Conservation (phyloP, 352 stramenopile species). For the Globisporangium recalcitrans region DNA sequence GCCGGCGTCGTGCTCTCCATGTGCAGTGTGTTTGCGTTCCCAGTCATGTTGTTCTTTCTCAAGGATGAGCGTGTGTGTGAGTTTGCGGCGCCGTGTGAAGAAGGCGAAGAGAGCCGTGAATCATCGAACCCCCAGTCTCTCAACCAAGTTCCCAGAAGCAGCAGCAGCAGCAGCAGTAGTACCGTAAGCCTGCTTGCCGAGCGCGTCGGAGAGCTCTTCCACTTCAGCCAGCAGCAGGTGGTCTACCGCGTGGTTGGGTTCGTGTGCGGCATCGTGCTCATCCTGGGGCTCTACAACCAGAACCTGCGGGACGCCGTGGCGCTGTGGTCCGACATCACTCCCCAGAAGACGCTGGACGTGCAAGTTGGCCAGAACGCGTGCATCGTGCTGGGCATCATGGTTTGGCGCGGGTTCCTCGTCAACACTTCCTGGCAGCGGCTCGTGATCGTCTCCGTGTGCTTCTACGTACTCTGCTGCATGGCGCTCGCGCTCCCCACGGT, state of each 20-base stretch:
- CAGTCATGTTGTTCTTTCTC: constrained; percentile 31
- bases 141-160: not conserved
- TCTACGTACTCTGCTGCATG: constrained; percentile 27
- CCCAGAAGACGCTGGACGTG: constrained; percentile 14
- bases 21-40: constrained; percentile 24
- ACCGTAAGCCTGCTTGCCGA: constrained; percentile 19
- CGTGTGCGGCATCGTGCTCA: constrained; percentile 31
- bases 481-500: constrained; percentile 30
- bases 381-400: constrained; percentile 28
- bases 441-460: constrained; percentile 21
- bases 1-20: constrained; percentile 18
- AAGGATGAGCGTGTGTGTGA: constrained; percentile 22
- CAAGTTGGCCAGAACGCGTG: constrained; percentile 26
- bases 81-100: not conserved
- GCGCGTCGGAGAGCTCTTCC: constrained; percentile 37
- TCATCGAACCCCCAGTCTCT: not conserved
- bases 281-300: constrained; percentile 36
- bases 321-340: constrained; percentile 32
- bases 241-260: constrained; percentile 50
- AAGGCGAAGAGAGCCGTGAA: not conserved
- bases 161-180: constrained; percentile 4
- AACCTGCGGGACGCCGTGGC: constrained; percentile 27
- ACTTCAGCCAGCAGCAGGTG: constrained; percentile 48
- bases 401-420: constrained; percentile 38
- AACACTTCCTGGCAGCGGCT: constrained; percentile 36